Evolutionary conservation across 257 asterid species (phyloP).

Genomic region (Rhazya stricta): DNA sequence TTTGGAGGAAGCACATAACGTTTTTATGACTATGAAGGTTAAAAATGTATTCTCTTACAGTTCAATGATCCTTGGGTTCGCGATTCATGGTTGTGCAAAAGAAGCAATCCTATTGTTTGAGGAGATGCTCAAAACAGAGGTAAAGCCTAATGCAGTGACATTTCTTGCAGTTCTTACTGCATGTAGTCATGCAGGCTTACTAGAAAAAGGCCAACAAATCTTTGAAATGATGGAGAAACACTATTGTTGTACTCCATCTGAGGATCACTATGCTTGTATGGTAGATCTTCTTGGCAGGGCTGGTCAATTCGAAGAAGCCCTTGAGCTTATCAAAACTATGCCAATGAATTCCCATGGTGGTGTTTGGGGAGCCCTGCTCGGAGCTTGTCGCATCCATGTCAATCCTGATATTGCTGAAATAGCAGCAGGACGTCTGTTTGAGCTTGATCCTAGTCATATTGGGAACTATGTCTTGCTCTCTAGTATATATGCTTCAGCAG

Average conservation of each 20-base stretch:
- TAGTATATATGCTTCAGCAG: conserved; percentile 59
- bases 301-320: conserved; percentile 58
- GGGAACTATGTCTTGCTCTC: conserved; percentile 78
- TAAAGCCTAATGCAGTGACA: conserved; percentile 66
- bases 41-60: conserved; percentile 66
- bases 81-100: conserved; percentile 60
- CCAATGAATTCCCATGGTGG: conserved; percentile 61
- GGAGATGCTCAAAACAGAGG: conserved; percentile 54
- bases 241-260: conserved; percentile 38
- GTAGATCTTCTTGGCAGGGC: conserved; percentile 67
- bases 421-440: conserved; percentile 52
- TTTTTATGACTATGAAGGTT: conserved; percentile 38
- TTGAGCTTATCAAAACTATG: conserved; percentile 45
- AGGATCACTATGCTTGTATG: conserved; percentile 68
- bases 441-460: conserved; percentile 59
- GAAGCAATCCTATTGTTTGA: conserved; percentile 58
- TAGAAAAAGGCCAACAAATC: conserved; percentile 42
- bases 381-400: conserved; percentile 51
- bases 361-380: conserved; percentile 88
- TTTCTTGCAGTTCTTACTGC: conserved; percentile 73
- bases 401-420: conserved; percentile 70
- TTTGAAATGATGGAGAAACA: conserved; percentile 54
- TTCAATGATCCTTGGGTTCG: conserved; percentile 67
- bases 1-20: conserved; percentile 48
- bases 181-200: conserved; percentile 74